phyloP scores from a whole-genome alignment of 148 eudicot genomes.

The Rhododendron simsii region DNA sequence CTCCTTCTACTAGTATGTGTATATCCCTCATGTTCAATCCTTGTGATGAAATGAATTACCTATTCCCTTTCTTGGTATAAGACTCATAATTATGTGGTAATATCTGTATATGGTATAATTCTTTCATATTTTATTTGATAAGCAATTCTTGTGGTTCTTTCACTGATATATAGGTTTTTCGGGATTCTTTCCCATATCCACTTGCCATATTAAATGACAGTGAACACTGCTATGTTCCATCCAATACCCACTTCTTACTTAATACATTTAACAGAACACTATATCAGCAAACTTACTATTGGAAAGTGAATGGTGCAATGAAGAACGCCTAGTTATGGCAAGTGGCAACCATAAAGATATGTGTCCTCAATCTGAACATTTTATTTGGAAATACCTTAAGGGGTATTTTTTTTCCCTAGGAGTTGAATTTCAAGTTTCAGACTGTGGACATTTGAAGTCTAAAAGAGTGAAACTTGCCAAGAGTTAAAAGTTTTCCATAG shows the following conservation, averaged over 20 bases:
- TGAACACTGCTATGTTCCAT: neutral
- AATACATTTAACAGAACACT: neutral
- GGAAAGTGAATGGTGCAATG: neutral
- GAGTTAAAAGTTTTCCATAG: too few relatives aligned
- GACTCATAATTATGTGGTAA: neutral
- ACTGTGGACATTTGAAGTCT: neutral
- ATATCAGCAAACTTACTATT: neutral
- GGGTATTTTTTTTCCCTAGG: neutral
- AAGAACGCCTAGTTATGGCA: neutral
- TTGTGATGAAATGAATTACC: neutral
- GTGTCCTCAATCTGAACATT: neutral
- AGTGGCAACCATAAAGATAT: neutral
- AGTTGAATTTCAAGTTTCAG: neutral
- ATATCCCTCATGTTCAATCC: neutral
- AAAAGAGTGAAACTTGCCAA: neutral
- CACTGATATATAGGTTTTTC: neutral
- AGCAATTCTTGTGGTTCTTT: neutral
- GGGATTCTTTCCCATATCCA: neutral
- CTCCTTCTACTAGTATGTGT: neutral
- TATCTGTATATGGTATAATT: neutral
- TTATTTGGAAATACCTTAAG: neutral
- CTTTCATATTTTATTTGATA: too few relatives aligned
- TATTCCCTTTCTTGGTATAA: neutral
- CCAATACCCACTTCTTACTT: neutral
- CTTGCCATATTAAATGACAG: neutral